Conservation (phyloP, 2,329 filamentous ascomycete genomes). For the Microdochium bolleyi region DNA sequence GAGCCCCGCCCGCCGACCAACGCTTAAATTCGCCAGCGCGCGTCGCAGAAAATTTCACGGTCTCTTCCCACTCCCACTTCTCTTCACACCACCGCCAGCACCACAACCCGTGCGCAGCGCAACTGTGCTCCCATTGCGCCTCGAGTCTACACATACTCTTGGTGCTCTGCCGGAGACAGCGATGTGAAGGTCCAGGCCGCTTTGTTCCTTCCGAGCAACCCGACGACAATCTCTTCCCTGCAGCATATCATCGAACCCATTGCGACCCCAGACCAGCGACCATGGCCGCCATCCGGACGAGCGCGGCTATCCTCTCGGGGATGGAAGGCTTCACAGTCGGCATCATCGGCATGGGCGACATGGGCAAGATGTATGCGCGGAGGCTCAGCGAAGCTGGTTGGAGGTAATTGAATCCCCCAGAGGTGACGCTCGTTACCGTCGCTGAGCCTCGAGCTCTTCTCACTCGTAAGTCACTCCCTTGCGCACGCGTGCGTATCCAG, state of each 20-base stretch:
- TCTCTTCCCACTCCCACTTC: background rate
- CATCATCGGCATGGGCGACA: constrained; percentile 98
- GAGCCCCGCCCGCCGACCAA: background rate
- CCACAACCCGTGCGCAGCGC: background rate
- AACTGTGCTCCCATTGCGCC: background rate
- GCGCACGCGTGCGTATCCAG: background rate
- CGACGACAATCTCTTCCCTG: background rate
- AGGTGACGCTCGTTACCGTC: constrained; percentile 8
- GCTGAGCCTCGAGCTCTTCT: constrained; percentile 11
- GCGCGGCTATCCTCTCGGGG: constrained; percentile 23
- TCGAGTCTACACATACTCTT: background rate
- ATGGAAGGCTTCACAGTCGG: constrained; percentile 74
- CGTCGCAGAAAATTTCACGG: constrained; percentile 1
- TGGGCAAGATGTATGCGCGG: constrained; percentile 97
- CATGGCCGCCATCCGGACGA: constrained; percentile 13
- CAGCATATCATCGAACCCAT: background rate
- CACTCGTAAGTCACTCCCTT: constrained; percentile 27
- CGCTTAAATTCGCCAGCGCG: background rate
- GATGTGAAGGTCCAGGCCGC: background rate
- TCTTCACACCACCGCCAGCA: background rate
- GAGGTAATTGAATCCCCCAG: constrained; percentile 61
- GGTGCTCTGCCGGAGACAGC: background rate
- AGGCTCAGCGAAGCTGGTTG: constrained; percentile 85
- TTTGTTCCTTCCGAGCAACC: background rate
- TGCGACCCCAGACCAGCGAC: background rate